Base-by-base conservation (phyloP, 139 green algal species). In the Coccomyxa sp. region DNA sequence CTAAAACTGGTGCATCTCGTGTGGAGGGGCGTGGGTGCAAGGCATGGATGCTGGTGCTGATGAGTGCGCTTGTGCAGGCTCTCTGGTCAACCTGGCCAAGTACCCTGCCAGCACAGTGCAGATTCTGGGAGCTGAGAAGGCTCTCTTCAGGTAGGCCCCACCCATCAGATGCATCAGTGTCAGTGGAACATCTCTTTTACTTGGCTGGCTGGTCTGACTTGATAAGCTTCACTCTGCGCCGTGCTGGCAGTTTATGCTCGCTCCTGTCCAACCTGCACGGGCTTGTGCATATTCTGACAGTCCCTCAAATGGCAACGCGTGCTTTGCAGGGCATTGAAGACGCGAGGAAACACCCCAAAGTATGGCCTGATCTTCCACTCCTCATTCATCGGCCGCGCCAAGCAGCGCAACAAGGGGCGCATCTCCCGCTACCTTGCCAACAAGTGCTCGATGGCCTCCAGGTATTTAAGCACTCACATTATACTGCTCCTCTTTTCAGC, bases 291-390 rank as follows among this genome's bases (percentile, higher is more conserved):
- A 73, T 39, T 33, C 27, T 73, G 1, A 37, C n/a, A n/a, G n/a
- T n/a, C n/a, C n/a, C n/a, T n/a, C n/a, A n/a, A n/a, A n/a, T 92
- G 31, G 88, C 87, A 22, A 87, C 88, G 22, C 87, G 91, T 74
- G 91, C 89, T 8, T 68, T 71, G 31, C 84, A 92, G 96, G 58
- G 96, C 96, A 27, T 89, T 99, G 29, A 99, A 99, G 89, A 99
- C 96, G 41, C 95, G 95, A 83, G 93, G 94, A 82, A 98, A 99
- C 86, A 99, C 96, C 0, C 96, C 96, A 81, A 99, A 99, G 89
- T 99, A 99, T 82, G 96, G 96, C 69, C 92, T 99, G 29, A 99
- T 99, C 83, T 99, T 97, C 90, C 95, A 99, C 86, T 97, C 92
- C 8, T 94, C 89, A 39, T 98, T 98, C 86, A 99, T 99, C 77